Percentiles rank a stretch among this genome's conserved stretches.
Evolutionary conservation across 1,139 yeast genomes (phyloP).

Genomic region (Casaregolazyma lundiana): DNA sequence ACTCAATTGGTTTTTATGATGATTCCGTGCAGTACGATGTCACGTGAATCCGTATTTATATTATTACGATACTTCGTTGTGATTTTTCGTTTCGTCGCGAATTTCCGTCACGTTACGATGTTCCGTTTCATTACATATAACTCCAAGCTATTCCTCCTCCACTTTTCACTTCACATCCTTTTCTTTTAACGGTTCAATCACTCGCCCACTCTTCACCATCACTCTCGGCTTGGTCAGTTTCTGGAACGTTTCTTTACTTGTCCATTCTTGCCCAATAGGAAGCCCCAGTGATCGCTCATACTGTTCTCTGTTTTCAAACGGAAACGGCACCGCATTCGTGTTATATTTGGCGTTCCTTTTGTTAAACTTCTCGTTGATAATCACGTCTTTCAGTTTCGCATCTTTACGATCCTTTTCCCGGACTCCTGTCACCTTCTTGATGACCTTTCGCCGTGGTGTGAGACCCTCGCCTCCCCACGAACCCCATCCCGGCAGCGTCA

Average conservation of each 20-base stretch:
- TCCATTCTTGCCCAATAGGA: conserved; percentile 99
- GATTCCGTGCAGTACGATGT: too few relatives aligned
- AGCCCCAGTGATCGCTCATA: conserved; percentile 88
- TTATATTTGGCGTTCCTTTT: conserved; percentile 82
- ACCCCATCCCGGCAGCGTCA: conserved; percentile 90
- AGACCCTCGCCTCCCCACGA: conserved; percentile 41
- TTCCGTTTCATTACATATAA: too few relatives aligned
- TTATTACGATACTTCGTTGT: too few relatives aligned
- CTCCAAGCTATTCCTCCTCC: too few relatives aligned
- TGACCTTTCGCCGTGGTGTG: conserved; percentile 47
- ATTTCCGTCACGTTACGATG: too few relatives aligned
- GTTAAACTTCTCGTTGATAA: conserved; percentile 81
- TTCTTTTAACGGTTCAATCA: conserved; percentile 83
- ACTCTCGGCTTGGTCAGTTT: conserved; percentile 84
- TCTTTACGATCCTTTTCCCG: conserved; percentile 71
- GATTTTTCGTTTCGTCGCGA: too few relatives aligned
- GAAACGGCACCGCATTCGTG: conserved; percentile 86
- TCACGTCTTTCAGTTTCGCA: conserved; percentile 69
- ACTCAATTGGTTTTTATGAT: conserved; percentile 2
- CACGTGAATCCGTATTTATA: background rate
- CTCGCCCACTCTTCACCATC: conserved; percentile 79
- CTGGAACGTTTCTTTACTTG: conserved; percentile 82
- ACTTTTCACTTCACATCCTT: too few relatives aligned
- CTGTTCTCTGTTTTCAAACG: conserved; percentile 88
- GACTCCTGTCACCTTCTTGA: conserved; percentile 68